phyloP scores from a whole-genome alignment of 2,329 filamentous ascomycete genomes.

The Thelonectria rubi region DNA sequence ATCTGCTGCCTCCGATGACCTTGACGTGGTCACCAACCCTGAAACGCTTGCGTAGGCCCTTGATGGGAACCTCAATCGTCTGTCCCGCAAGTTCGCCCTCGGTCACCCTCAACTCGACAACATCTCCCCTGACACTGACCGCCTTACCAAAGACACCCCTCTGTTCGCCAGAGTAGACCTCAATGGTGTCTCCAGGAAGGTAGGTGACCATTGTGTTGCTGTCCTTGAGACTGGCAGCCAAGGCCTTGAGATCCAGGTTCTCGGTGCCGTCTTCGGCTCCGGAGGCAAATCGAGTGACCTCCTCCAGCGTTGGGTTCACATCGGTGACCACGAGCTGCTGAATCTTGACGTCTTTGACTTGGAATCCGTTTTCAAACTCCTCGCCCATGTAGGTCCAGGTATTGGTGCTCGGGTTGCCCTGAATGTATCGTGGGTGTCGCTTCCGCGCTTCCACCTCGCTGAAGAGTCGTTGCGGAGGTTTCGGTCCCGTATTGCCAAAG shows the following conservation, averaged over 20 bases:
- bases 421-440: slow-evolving; percentile 72
- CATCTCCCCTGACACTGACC: slow-evolving; percentile 86
- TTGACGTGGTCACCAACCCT: slow-evolving; percentile 96
- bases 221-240: slow-evolving; percentile 89
- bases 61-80: slow-evolving; percentile 90
- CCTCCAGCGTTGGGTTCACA: slow-evolving; percentile 92
- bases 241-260: slow-evolving; percentile 88
- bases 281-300: slow-evolving; percentile 92
- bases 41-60: slow-evolving; percentile 92
- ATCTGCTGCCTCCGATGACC: slow-evolving; percentile 95
- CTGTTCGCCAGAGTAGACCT: slow-evolving; percentile 95
- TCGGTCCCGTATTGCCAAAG: slow-evolving; percentile 65
- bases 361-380: slow-evolving; percentile 90
- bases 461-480: slow-evolving; percentile 89
- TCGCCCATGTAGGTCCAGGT: slow-evolving; percentile 88
- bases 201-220: slow-evolving; percentile 84
- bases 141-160: slow-evolving; percentile 89
- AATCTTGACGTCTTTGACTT: slow-evolving; percentile 93
- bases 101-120: slow-evolving; percentile 86
- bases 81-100: slow-evolving; percentile 85
- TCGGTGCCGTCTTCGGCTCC: slow-evolving; percentile 91
- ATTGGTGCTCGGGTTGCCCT: slow-evolving; percentile 78
- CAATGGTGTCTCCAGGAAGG: slow-evolving; percentile 92
- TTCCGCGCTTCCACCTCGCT: slow-evolving; percentile 94
- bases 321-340: slow-evolving; percentile 86